Evolutionary conservation across 306 rosid genomes (phyloP), one percentile per base, ranked within the genome.

Genomic region (Sindora glabra): DNA sequence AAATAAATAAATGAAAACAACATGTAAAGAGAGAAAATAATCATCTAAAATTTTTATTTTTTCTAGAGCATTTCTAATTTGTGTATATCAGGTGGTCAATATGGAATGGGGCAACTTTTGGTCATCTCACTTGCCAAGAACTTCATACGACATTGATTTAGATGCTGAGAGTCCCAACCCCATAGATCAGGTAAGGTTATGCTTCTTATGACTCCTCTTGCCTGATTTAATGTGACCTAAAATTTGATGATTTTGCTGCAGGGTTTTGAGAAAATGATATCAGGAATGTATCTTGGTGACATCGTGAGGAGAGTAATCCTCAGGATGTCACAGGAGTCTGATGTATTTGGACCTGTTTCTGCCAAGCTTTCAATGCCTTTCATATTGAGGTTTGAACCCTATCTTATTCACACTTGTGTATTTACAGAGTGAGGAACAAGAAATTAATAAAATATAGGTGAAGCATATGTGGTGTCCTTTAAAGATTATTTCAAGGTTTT

Each of bases 51-150:
- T 12, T 36, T 65, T 1, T 15, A 9, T 32, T 16, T 32, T 26
- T 39, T 60, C 46, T 33, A 47, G 38, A 26, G 24, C 26, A 25
- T 53, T 56, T 26, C 29, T 1, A 30, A 56, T 15, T 27, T 40
- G 30, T 64, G 39, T 45, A 24, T 48, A 17, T 65, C 46, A 90
- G 97, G 97, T 75, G 67, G 79, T 90, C 75, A 87, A 90, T 65
- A 90, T 85, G 95, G 97, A 90, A 74, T 90, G 97, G 97, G 97
- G 97, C 30, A 87, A 79, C 68, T 90, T 90, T 70, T 90, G 94
- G 95, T 76, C 97, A 29, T 74, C 95, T 69, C 95, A 90, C 77
- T 81, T 87, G 48, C 97, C 97, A 33, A 90, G 96, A 85, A 87
- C 97, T 50, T 32, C 67, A 2, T 87, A 84, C 61, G 97, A 90